A percentile compares a stretch with the other conserved stretches of the same genome.
Evolutionary conservation across 805 yeast species (phyloP).

Genomic region (Starmerella cellae): DNA sequence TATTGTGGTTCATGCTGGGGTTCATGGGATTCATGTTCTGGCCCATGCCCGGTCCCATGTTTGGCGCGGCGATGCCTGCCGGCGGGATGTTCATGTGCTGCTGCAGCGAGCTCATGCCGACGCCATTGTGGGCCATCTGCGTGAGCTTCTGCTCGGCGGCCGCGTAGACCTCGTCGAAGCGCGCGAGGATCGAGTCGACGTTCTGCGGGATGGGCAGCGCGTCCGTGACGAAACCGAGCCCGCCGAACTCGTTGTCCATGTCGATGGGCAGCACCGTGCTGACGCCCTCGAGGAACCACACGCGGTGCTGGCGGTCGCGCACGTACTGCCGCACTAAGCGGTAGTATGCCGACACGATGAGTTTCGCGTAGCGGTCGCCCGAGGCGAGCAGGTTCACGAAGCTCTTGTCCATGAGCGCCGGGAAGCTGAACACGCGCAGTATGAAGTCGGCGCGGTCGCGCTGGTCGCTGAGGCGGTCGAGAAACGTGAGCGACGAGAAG

Average conservation of each 20-base stretch:
- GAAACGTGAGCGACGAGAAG: conserved; percentile 70
- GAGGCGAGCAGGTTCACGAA: conserved; percentile 65
- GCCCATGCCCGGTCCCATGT: background rate
- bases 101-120: background rate
- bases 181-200: conserved; percentile 21
- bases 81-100: background rate
- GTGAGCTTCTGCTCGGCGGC: conserved; percentile 13
- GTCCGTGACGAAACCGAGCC: conserved; percentile 36
- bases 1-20: background rate
- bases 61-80: background rate
- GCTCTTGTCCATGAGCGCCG: conserved; percentile 74
- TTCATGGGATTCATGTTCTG: background rate
- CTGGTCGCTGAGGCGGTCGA: conserved; percentile 67
- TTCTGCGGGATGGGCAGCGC: conserved; percentile 26
- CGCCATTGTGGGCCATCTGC: too few relatives aligned
- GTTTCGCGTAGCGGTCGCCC: conserved; percentile 78
- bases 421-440: conserved; percentile 77
- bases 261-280: conserved; percentile 79
- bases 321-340: conserved; percentile 68
- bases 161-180: conserved; percentile 22
- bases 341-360: conserved; percentile 82
- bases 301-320: conserved; percentile 72
- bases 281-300: conserved; percentile 91
- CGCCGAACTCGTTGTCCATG: conserved; percentile 69
- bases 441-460: conserved; percentile 76